Percentiles rank a stretch among this genome's conserved stretches.
Conservation (phyloP, 2,329 filamentous ascomycete species). For the Phoma herbarum region DNA sequence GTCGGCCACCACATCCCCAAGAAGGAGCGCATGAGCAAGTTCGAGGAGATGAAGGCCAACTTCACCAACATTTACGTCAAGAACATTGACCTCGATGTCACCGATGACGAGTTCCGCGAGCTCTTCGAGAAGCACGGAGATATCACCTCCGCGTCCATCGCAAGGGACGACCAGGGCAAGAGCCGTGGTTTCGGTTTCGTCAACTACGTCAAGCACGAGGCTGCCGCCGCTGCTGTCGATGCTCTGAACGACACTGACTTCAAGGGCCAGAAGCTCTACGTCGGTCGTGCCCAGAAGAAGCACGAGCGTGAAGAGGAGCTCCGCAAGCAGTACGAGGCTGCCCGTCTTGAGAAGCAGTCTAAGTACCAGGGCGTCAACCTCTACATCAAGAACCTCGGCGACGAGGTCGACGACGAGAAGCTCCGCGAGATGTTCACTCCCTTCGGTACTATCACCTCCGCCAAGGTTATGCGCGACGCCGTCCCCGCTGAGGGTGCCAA, state of each 20-base stretch:
- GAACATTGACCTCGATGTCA: conserved; percentile 86
- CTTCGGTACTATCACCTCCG: conserved; percentile 95
- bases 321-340: conserved; percentile 97
- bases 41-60: conserved; percentile 99
- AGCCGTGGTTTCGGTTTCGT: conserved; percentile 96
- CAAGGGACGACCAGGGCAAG: conserved; percentile 88
- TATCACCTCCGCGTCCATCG: conserved; percentile 94
- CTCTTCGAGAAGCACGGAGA: conserved; percentile 93
- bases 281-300: conserved; percentile 99
- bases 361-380: conserved; percentile 99
- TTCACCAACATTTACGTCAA: conserved; percentile 99
- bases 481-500: conserved; percentile 60
- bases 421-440: conserved; percentile 90
- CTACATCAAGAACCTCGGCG: conserved; percentile 98
- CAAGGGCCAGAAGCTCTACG: conserved; percentile 94
- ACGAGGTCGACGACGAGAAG: conserved; percentile 98
- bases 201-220: conserved; percentile 93
- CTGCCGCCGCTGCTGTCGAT: conserved; percentile 85
- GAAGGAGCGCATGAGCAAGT: conserved; percentile 99
- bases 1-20: conserved; percentile 99
- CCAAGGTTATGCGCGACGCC: conserved; percentile 97
- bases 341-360: conserved; percentile 95
- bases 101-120: conserved; percentile 92
- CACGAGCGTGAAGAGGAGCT: conserved; percentile 99
- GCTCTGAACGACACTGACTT: conserved; percentile 92